Conservation (phyloP, 2,329 filamentous ascomycete genomes). For the Botrytis cinerea region DNA sequence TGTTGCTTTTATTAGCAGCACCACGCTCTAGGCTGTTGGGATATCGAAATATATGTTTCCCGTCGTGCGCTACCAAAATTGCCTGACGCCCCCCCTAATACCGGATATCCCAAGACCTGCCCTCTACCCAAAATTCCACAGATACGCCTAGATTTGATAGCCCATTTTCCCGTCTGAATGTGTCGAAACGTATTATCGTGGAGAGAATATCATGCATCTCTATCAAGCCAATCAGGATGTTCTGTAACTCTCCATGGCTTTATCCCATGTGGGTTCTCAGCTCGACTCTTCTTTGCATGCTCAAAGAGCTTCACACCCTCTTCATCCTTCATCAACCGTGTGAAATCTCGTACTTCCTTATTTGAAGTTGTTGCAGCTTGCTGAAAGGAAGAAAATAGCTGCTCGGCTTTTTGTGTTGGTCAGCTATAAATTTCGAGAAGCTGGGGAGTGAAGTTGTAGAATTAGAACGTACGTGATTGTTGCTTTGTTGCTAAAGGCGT, state of each 20-base stretch:
- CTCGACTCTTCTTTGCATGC: conserved; percentile 54
- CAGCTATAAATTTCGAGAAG: neutral
- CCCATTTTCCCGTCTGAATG: neutral
- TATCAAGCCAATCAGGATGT: conserved; percentile 58
- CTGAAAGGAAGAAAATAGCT: conserved; percentile 50
- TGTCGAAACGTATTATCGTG: neutral
- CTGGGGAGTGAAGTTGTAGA: neutral
- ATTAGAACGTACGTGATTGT: conserved; percentile 50
- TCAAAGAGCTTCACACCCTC: conserved; percentile 49
- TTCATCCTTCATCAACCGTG: conserved; percentile 36
- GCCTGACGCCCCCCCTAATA: neutral
- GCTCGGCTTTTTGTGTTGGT: conserved; percentile 49
- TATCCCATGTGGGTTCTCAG: conserved; percentile 57
- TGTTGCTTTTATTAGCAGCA: neutral
- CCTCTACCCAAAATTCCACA: neutral
- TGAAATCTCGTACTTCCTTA: conserved; percentile 52
- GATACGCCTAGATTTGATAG: conserved; percentile 4
- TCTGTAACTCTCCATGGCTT: conserved; percentile 60
- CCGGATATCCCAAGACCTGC: neutral
- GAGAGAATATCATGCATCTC: conserved; percentile 29
- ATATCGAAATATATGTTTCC: neutral
- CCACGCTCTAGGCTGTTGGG: neutral
- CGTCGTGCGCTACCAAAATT: neutral
- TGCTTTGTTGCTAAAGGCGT: conserved; percentile 54
- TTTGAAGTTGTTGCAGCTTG: conserved; percentile 51